phyloP scores from a whole-genome alignment of 192 early-diverging fungal species.

The Mortierella alpina region DNA sequence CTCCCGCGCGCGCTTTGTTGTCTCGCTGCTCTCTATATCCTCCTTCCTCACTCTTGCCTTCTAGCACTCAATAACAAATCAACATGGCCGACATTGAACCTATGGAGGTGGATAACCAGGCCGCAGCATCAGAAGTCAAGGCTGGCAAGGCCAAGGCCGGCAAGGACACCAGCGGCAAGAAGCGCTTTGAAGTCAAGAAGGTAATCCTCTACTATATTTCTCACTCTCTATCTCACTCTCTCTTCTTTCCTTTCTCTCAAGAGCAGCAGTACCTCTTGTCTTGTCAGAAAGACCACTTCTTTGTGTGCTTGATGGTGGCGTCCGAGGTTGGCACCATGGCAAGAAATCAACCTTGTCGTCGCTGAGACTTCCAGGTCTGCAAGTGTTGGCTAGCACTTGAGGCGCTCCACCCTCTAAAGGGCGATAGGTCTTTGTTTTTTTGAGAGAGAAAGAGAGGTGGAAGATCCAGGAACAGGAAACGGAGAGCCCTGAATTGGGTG shows the following conservation, averaged over 20 bases:
- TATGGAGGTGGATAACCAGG: conserved; percentile 42
- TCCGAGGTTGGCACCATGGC: too few species aligned
- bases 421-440: too few species aligned
- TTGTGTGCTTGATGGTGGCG: too few species aligned
- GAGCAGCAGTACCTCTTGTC: not conserved
- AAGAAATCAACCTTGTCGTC: too few species aligned
- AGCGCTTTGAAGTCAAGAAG: conserved; percentile 97
- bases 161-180: conserved; percentile 56
- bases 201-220: conserved; percentile 52
- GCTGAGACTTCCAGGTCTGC: too few species aligned
- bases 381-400: too few species aligned
- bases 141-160: conserved; percentile 61
- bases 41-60: not conserved
- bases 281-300: not conserved
- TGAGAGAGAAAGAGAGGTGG: too few species aligned
- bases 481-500: too few species aligned
- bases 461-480: too few species aligned
- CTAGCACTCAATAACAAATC: not conserved
- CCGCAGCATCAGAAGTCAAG: conserved; percentile 60
- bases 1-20: not conserved
- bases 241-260: not conserved
- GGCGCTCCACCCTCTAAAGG: too few species aligned
- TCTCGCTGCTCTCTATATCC: not conserved
- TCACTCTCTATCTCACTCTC: not conserved
- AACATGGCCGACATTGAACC: conserved; percentile 52